Base-by-base conservation (phyloP, 345 rosid genomes). In the Isatis tinctoria region DNA sequence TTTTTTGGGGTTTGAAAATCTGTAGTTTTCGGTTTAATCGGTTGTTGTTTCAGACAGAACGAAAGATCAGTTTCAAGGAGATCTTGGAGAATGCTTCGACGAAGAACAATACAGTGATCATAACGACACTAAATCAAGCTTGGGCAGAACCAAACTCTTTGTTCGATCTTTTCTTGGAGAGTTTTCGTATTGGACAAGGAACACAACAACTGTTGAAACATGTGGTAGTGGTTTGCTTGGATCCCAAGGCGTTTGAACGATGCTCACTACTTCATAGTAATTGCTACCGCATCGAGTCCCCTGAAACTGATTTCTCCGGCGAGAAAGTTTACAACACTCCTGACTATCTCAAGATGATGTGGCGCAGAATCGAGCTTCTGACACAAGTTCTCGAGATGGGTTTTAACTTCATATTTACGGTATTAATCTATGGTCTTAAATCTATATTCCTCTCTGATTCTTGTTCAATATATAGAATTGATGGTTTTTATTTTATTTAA, bases 371-470 rank as follows among this genome's bases (percentile, higher is more conserved):
- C 65, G 79, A 83, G 6, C 82, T 90, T 51, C 66, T 90, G 8
- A 61, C 80, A 4, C 40, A 74, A 20, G 77, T 90, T 63, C 92
- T 90, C 35, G 47, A 79, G 58, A 68, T 81, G 84, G 92, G 97
- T 9, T 90, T 85, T 81, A 80, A 74, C 79, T 84, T 90, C 78
- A 74, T 90, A 3, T 87, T 88, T 72, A 86, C 93, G 90, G 93
- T 87, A 84, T 52, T 40, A 5, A 14, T 75, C 70, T 14, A n/a
- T 32, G 24, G 24, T 44, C 14, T 43, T 27, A n/a, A 62, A 1
- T 16, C 8, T 32, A 2, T 27, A 28, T 27, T 16, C 3, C 18
- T 64, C 26, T 62, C n/a, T 43, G 8, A 8, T 39, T 39, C 4
- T 12, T 53, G 59, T 54, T 28, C 2, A 54, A 28, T 9, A 20